Evolutionary conservation across 352 stramenopile species (phyloP).

Genomic region (Pythium pyrilobum): DNA sequence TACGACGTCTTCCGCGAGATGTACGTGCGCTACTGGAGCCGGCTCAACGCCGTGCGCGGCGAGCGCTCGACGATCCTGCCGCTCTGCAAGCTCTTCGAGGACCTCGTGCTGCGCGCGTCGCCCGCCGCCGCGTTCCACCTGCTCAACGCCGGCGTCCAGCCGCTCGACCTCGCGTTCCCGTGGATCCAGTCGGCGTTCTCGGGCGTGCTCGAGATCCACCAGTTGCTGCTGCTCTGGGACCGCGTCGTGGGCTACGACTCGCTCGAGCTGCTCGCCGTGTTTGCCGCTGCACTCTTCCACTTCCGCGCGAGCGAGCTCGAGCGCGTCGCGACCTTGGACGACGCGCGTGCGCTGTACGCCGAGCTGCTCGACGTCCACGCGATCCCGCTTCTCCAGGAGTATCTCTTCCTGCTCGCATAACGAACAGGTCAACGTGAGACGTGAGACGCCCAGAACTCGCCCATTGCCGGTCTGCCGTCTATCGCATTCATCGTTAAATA

Average conservation of each 20-base stretch:
- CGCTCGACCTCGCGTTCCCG: slow-evolving; percentile 68
- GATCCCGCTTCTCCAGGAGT: slow-evolving; percentile 64
- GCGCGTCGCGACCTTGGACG: slow-evolving; percentile 35
- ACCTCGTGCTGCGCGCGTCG: slow-evolving; percentile 45
- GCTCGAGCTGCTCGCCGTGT: slow-evolving; percentile 58
- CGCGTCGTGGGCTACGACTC: slow-evolving; percentile 67
- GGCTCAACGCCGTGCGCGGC: slow-evolving; percentile 56
- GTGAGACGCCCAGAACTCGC: not conserved
- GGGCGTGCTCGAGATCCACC: slow-evolving; percentile 61
- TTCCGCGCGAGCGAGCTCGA: slow-evolving; percentile 57
- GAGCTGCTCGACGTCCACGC: slow-evolving; percentile 69
- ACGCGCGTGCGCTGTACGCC: slow-evolving; percentile 54
- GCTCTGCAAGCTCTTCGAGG: slow-evolving; percentile 75
- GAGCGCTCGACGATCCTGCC: slow-evolving; percentile 51
- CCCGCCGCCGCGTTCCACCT: slow-evolving; percentile 54
- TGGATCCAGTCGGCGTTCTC: slow-evolving; percentile 81
- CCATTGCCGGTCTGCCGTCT: too few species aligned
- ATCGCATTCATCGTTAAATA: too few species aligned
- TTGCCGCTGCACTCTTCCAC: slow-evolving; percentile 66
- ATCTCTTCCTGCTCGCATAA: slow-evolving; percentile 47
- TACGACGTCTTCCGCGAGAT: slow-evolving; percentile 78
- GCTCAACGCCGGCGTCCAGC: slow-evolving; percentile 46
- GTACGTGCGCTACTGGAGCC: slow-evolving; percentile 77
- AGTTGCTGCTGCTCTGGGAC: slow-evolving; percentile 78
- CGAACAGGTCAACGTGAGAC: not conserved